A percentile compares a stretch with the other conserved stretches of the same genome.
Evolutionary conservation across 768 basidiomycete species (phyloP).

Genomic region (Gloeostereum incarnatum): DNA sequence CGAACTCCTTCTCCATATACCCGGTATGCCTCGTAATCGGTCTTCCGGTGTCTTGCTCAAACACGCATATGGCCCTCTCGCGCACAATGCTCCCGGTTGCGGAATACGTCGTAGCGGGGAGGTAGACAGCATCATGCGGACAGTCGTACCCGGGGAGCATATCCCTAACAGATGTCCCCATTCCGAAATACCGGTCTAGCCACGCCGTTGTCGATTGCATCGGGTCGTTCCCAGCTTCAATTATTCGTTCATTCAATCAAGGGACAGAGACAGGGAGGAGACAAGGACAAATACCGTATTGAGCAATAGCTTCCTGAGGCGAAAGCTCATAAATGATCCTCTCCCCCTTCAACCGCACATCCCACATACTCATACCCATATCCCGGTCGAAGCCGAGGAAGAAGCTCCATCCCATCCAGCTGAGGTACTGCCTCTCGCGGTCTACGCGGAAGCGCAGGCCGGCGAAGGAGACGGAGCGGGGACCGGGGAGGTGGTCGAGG

Average conservation of each 20-base stretch:
- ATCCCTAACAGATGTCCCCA: constrained; percentile 47
- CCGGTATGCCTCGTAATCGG: constrained; percentile 54
- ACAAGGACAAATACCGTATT: constrained; percentile 33
- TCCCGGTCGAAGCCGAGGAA: constrained; percentile 57
- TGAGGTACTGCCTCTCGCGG: constrained; percentile 38
- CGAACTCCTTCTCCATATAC: constrained; percentile 43
- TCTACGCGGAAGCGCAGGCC: constrained; percentile 53
- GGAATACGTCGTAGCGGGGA: constrained; percentile 50
- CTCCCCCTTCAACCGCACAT: constrained; percentile 47
- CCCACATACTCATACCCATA: constrained; percentile 57
- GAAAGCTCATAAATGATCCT: constrained; percentile 56
- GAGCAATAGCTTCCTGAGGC: constrained; percentile 56
- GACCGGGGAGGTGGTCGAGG: constrained; percentile 57
- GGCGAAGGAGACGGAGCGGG: constrained; percentile 51
- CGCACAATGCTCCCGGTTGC: constrained; percentile 30
- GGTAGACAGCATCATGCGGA: constrained; percentile 47
- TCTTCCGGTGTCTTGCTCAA: constrained; percentile 49
- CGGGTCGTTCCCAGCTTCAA: constrained; percentile 49
- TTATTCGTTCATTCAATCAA: neutral
- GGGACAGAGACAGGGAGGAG: neutral
- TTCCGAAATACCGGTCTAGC: constrained; percentile 57
- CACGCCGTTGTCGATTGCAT: constrained; percentile 52
- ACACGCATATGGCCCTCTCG: constrained; percentile 53
- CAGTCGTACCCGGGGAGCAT: constrained; percentile 64
- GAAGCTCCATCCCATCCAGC: constrained; percentile 61